phyloP scores from a whole-genome alignment of 73 alveolate genomes.

The Symbiodinium natans region DNA sequence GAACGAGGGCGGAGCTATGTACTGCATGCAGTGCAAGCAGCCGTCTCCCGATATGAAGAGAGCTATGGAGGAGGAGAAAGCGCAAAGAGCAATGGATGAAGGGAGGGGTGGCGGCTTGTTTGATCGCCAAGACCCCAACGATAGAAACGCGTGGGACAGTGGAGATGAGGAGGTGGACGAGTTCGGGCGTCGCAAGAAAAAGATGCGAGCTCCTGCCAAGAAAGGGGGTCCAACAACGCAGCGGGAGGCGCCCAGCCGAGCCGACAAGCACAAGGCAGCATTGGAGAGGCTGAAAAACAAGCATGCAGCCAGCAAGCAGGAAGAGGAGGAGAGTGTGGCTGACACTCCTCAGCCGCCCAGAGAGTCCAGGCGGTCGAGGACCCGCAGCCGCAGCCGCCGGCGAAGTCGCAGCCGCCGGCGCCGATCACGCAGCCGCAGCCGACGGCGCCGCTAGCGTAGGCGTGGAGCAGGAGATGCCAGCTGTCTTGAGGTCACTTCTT shows the following conservation, averaged over 20 bases:
- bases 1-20: slow-evolving; percentile 90
- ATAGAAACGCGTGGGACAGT: slow-evolving; percentile 83
- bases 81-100: slow-evolving; percentile 79
- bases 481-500: background rate
- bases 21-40: slow-evolving; percentile 90
- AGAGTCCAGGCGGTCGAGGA: background rate
- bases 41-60: slow-evolving; percentile 78
- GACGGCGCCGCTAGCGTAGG: background rate
- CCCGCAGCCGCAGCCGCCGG: slow-evolving; percentile 15
- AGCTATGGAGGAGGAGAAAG: slow-evolving; percentile 51
- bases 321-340: background rate
- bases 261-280: slow-evolving; percentile 20
- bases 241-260: background rate
- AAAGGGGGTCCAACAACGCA: background rate
- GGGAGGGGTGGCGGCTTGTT: slow-evolving; percentile 84
- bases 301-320: background rate
- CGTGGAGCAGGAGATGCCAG: background rate
- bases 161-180: slow-evolving; percentile 85
- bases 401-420: slow-evolving; percentile 13
- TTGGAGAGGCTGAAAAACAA: slow-evolving; percentile 2
- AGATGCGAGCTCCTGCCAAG: background rate
- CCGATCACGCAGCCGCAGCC: background rate
- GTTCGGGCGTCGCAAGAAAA: slow-evolving; percentile 16
- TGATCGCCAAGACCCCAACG: slow-evolving; percentile 83
- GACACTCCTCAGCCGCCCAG: background rate